These are phyloP conservation scores for Acidiella bohemica DNA, from an alignment of 495 filamentous ascomycete species.

Conservation along the genomic window DNA sequence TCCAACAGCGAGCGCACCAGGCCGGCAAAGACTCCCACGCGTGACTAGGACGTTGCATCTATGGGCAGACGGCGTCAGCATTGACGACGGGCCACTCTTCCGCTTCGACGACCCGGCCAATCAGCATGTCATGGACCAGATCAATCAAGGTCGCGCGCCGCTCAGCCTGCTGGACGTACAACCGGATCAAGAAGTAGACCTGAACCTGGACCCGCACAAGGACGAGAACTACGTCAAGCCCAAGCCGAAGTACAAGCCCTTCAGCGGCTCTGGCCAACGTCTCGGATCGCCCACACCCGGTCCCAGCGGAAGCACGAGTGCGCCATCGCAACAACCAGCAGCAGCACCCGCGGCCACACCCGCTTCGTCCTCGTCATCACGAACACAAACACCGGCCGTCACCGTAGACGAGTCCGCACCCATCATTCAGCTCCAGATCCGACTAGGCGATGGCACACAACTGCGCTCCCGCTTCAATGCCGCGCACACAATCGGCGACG, in stretches of 20 bases:
- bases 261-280: constrained; percentile 66
- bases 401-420: constrained; percentile 66
- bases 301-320: constrained; percentile 26
- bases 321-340: constrained; percentile 22
- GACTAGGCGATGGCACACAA: constrained; percentile 79
- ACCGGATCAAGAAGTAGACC: constrained; percentile 74
- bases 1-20: constrained; percentile 32
- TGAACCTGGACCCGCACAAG: constrained; percentile 68
- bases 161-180: constrained; percentile 78
- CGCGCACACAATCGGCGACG: constrained; percentile 75
- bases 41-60: constrained; percentile 67
- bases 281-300: constrained; percentile 87
- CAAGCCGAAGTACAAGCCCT: constrained; percentile 79
- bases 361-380: constrained; percentile 18
- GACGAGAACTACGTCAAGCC: constrained; percentile 68
- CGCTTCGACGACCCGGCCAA: constrained; percentile 82
- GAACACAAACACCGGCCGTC: constrained; percentile 30
- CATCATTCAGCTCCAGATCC: constrained; percentile 66
- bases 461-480: constrained; percentile 84
- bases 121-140: constrained; percentile 64
- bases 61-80: constrained; percentile 87
- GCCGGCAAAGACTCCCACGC: constrained; percentile 34
- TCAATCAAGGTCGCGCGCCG: constrained; percentile 75
- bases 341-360: constrained; percentile 32
- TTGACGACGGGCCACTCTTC: constrained; percentile 86